Percentiles rank a stretch among this genome's conserved stretches.
These are phyloP conservation scores for Calonectria ilicicola DNA, from an alignment of 2,329 filamentous ascomycete genomes.

Conservation along the genomic window DNA sequence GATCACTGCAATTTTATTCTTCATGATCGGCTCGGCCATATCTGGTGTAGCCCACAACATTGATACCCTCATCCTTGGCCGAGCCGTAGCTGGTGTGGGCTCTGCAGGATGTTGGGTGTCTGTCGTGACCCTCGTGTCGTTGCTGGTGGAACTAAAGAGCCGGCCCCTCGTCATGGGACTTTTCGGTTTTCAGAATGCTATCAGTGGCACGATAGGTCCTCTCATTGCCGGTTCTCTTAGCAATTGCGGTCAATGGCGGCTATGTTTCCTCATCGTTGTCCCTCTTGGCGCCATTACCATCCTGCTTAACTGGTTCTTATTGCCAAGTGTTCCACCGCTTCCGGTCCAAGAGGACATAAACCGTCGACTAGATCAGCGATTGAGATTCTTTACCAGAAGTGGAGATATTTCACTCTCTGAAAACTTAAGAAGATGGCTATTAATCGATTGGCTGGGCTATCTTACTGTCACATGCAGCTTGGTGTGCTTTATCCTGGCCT, in stretches of 20 bases:
- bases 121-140: neutral
- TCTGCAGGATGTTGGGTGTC: neutral
- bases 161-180: neutral
- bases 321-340: neutral
- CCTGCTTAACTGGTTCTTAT: neutral
- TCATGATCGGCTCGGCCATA: neutral
- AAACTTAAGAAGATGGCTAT: neutral
- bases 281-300: neutral
- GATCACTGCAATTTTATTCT: neutral
- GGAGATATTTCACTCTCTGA: neutral
- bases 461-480: neutral
- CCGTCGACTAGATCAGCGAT: neutral
- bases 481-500: neutral
- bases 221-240: neutral
- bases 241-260: neutral
- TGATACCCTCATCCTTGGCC: neutral
- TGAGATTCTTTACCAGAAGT: neutral
- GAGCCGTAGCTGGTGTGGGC: neutral
- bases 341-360: neutral
- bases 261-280: neutral
- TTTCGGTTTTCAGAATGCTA: neutral
- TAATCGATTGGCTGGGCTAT: slow-evolving; percentile 1
- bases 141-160: neutral
- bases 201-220: neutral
- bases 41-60: neutral